A percentile compares a stretch with the other conserved stretches of the same genome.
phyloP scores from a whole-genome alignment of 2,329 filamentous ascomycete genomes.

The Fonsecaea pugnacius region DNA sequence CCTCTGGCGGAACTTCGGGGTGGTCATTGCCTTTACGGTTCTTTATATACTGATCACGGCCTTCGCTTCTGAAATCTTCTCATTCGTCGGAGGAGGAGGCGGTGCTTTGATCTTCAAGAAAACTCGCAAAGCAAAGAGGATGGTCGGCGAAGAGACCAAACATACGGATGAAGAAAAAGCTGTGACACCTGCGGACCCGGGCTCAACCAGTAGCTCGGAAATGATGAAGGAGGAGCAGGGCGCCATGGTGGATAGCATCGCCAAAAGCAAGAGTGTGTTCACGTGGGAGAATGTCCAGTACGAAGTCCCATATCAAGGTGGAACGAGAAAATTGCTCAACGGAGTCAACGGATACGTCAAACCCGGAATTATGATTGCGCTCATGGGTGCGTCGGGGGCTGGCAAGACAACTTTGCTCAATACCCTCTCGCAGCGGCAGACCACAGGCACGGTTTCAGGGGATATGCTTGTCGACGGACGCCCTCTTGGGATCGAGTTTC shows the following conservation, averaged over 20 bases:
- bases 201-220: constrained; percentile 40
- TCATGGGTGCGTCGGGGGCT: constrained; percentile 80
- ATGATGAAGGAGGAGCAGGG: constrained; percentile 41
- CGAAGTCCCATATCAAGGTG: constrained; percentile 70
- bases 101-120: constrained; percentile 74
- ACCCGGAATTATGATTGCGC: constrained; percentile 76
- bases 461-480: constrained; percentile 74
- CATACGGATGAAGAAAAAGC: constrained; percentile 63
- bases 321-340: constrained; percentile 66
- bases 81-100: constrained; percentile 56
- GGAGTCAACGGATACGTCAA: constrained; percentile 77
- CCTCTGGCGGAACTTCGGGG: constrained; percentile 75
- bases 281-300: constrained; percentile 74
- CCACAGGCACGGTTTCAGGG: constrained; percentile 65
- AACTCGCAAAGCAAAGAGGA: constrained; percentile 63
- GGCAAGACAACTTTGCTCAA: constrained; percentile 85
- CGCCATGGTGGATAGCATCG: constrained; percentile 53
- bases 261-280: constrained; percentile 67
- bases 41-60: constrained; percentile 75
- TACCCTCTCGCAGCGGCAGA: constrained; percentile 74
- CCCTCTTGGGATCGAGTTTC: constrained; percentile 65
- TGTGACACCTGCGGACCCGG: constrained; percentile 37
- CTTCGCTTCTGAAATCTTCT: constrained; percentile 69
- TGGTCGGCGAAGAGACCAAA: constrained; percentile 50
- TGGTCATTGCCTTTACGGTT: constrained; percentile 74